These are phyloP conservation scores for Apiotrichum gamsii DNA, from an alignment of 1,284 basidiomycete genomes.

Conservation along the genomic window DNA sequence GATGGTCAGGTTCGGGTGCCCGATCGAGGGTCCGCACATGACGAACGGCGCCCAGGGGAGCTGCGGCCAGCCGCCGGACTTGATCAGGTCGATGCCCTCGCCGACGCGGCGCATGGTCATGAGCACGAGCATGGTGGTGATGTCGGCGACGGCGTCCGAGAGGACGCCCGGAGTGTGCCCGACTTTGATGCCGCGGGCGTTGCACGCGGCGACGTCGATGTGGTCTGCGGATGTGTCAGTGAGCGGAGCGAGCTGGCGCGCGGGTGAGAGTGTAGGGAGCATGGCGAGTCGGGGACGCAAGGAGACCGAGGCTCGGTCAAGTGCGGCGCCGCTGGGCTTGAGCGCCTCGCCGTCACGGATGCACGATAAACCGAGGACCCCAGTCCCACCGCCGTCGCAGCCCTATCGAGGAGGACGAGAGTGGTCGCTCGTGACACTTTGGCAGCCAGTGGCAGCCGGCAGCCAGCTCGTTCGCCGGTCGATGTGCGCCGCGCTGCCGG, in stretches of 20 bases:
- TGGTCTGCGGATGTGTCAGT: constrained; percentile 56
- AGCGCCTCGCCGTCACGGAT: no score
- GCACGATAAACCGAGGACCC: no score
- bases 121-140: constrained; percentile 77
- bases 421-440: no score
- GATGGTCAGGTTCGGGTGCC: constrained; percentile 55
- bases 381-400: no score
- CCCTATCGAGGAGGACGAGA: no score
- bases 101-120: constrained; percentile 80
- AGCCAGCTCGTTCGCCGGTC: no score
- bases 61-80: constrained; percentile 60
- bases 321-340: no score
- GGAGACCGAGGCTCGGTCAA: no score
- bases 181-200: constrained; percentile 62
- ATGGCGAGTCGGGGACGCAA: no score
- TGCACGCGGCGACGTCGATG: constrained; percentile 60
- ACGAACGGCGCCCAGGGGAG: constrained; percentile 70
- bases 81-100: constrained; percentile 59
- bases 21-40: constrained; percentile 48
- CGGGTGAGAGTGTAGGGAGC: background rate
- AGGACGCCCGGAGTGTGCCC: constrained; percentile 90
- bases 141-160: constrained; percentile 83
- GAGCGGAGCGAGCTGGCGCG: background rate
- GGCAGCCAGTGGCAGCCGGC: no score
- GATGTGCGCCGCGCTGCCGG: no score